phyloP scores from a whole-genome alignment of 371 early-diverging fungal genomes.

The Mortierella sp. region DNA sequence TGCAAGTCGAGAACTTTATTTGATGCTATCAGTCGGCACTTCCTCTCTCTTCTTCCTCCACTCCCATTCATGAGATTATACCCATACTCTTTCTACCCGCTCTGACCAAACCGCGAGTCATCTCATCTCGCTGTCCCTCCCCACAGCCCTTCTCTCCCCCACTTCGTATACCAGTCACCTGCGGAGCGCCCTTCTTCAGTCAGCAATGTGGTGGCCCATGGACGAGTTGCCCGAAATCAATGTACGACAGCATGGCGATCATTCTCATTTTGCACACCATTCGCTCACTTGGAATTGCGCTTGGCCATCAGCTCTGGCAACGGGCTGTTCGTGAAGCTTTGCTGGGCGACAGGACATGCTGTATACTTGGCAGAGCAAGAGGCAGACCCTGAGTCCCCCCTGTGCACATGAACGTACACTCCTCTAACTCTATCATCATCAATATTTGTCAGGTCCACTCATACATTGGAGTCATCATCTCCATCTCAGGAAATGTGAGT shows the following conservation, averaged over 20 bases:
- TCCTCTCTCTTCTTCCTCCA: background rate
- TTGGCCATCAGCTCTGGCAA: too few relatives aligned
- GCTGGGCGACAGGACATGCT: too few relatives aligned
- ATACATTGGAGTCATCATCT: slow-evolving; percentile 71
- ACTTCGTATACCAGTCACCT: background rate
- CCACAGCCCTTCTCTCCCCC: background rate
- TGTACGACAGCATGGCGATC: slow-evolving; percentile 23
- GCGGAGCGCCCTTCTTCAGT: background rate
- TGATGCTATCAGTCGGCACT: background rate
- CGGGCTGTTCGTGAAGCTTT: too few relatives aligned
- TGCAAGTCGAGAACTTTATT: too few relatives aligned
- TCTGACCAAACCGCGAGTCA: slow-evolving; percentile 4
- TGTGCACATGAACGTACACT: background rate
- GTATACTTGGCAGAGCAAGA: too few relatives aligned
- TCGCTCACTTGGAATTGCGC: too few relatives aligned
- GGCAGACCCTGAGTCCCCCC: too few relatives aligned
- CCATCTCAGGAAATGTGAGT: slow-evolving; percentile 72
- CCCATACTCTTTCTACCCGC: background rate
- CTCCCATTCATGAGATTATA: slow-evolving; percentile 13
- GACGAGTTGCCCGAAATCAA: slow-evolving; percentile 53
- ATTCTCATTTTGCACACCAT: background rate
- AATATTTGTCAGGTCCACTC: slow-evolving; percentile 54
- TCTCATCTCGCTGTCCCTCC: slow-evolving; percentile 4
- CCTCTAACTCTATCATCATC: background rate
- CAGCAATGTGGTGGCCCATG: slow-evolving; percentile 38